These are phyloP conservation scores for Suillus hirtellus DNA, from an alignment of 768 basidiomycete genomes.

Conservation along the genomic window DNA sequence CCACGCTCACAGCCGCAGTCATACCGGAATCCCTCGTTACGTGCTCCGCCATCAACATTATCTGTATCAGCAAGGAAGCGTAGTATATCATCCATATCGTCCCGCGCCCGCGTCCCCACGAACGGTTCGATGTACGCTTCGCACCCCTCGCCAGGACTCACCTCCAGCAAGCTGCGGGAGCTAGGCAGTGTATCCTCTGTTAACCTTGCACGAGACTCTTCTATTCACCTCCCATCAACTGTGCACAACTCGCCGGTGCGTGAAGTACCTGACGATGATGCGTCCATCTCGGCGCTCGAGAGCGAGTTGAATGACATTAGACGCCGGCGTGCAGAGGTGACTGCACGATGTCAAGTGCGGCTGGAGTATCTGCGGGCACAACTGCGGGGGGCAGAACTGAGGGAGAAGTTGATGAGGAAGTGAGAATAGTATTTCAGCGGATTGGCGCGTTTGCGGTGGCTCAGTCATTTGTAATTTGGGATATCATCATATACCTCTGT, in stretches of 20 bases:
- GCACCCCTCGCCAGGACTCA: conserved; percentile 29
- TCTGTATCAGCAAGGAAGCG: conserved; percentile 50
- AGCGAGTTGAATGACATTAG: conserved; percentile 71
- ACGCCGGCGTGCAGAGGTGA: conserved; percentile 67
- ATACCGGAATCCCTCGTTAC: conserved; percentile 28
- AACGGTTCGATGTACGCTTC: conserved; percentile 32
- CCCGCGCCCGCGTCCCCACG: conserved; percentile 37
- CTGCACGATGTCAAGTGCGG: conserved; percentile 68
- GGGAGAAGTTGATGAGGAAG: conserved; percentile 75
- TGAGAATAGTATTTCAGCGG: conserved; percentile 24
- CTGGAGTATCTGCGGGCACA: conserved; percentile 81
- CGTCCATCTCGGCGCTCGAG: conserved; percentile 42
- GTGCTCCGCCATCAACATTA: conserved; percentile 29
- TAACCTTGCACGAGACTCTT: conserved; percentile 53
- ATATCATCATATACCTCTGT: conserved; percentile 8
- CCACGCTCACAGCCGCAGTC: conserved; percentile 46
- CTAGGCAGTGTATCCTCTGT: conserved; percentile 43
- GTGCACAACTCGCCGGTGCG: conserved; percentile 38
- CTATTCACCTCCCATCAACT: conserved; percentile 37
- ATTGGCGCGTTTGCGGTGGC: neutral
- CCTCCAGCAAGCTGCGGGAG: conserved; percentile 31
- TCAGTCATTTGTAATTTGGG: conserved; percentile 1
- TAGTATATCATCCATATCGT: conserved; percentile 62
- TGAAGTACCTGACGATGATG: conserved; percentile 34
- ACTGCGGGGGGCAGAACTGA: conserved; percentile 80